phyloP scores from a whole-genome alignment of 306 rosid species.

The Castanopsis chinensis region DNA sequence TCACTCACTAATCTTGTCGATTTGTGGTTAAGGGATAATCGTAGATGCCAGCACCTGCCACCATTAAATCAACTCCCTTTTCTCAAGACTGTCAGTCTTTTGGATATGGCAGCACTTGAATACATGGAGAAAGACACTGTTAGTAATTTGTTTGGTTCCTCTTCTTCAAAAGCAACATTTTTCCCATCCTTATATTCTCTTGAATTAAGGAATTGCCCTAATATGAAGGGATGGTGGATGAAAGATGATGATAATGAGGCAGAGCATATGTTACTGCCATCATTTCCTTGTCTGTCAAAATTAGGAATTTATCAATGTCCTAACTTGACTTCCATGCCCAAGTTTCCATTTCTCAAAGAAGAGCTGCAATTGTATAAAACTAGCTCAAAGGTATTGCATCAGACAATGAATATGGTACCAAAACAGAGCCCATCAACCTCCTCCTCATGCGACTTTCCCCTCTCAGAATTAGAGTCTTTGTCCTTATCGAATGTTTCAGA shows the following conservation, averaged over 20 bases:
- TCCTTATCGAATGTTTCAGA: too few relatives aligned
- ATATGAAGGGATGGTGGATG: slow-evolving; percentile 22
- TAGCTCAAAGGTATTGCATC: too few relatives aligned
- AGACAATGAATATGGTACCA: too few relatives aligned
- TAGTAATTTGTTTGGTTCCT: too few relatives aligned
- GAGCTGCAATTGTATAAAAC: too few relatives aligned
- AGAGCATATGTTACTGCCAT: neutral
- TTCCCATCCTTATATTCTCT: slow-evolving; percentile 13
- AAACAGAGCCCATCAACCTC: too few relatives aligned
- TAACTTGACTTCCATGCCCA: too few relatives aligned
- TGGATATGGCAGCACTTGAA: neutral
- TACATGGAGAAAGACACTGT: too few relatives aligned
- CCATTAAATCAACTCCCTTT: neutral
- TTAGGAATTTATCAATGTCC: too few relatives aligned
- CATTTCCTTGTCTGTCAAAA: slow-evolving; percentile 2
- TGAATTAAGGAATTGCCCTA: neutral
- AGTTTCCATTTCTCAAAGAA: too few relatives aligned
- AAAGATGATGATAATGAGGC: neutral
- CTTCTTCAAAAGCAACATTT: neutral
- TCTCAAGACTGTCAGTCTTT: slow-evolving; percentile 4
- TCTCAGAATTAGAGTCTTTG: too few relatives aligned
- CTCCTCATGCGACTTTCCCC: too few relatives aligned
- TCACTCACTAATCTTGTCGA: neutral
- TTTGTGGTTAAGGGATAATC: slow-evolving; percentile 1
- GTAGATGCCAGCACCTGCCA: neutral